phyloP scores from a whole-genome alignment of 768 basidiomycete genomes.

The Neoboletus brunneissimus region DNA sequence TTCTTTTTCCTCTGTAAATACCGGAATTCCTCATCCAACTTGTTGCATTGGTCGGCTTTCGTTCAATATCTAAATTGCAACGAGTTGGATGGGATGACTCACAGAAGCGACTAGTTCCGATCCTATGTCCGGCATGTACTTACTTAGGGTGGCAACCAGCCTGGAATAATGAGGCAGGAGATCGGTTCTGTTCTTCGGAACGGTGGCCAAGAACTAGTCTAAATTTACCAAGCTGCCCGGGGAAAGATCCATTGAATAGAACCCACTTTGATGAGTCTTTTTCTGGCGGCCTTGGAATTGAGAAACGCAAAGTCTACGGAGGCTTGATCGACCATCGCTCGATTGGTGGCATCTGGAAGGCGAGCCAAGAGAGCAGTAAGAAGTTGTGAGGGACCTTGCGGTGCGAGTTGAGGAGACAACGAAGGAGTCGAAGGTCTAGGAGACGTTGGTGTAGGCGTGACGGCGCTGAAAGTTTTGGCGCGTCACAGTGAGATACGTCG shows the following conservation, averaged over 20 bases:
- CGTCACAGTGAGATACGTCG: constrained; percentile 38
- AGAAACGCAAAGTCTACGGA: constrained; percentile 95
- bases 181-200: constrained; percentile 86
- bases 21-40: constrained; percentile 97
- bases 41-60: constrained; percentile 6
- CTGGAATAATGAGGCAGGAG: constrained; percentile 91
- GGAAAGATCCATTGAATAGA: background rate
- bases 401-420: constrained; percentile 66
- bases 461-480: constrained; percentile 33
- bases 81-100: constrained; percentile 30
- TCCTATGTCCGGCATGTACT: constrained; percentile 93
- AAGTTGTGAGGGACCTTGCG: constrained; percentile 91
- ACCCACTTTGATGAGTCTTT: constrained; percentile 79
- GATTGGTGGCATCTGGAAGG: constrained; percentile 92
- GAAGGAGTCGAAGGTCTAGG: constrained; percentile 61
- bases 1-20: constrained; percentile 95
- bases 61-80: background rate
- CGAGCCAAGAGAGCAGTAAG: constrained; percentile 87
- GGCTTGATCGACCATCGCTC: constrained; percentile 84
- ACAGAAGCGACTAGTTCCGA: constrained; percentile 78
- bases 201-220: constrained; percentile 70
- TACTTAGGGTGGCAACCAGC: constrained; percentile 82
- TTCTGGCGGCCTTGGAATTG: constrained; percentile 95
- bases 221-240: constrained; percentile 6
- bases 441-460: constrained; percentile 67